Base-by-base conservation (phyloP, 495 filamentous ascomycete species). In the Staphylotrichum tortipilum region DNA sequence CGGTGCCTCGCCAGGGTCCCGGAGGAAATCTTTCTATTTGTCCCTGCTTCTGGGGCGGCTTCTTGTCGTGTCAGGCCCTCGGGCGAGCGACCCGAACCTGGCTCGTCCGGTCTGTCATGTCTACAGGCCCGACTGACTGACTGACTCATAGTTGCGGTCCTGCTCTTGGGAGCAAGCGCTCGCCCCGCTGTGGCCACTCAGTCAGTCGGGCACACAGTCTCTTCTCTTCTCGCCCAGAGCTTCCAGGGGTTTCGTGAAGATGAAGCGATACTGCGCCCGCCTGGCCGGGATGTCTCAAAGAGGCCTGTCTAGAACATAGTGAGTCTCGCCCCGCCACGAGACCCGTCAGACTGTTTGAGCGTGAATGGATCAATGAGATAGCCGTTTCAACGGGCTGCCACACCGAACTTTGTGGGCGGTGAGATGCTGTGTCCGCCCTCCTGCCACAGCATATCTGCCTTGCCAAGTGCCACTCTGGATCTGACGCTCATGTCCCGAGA, bases 31-130 rank as follows among this genome's bases (percentile, higher is more conserved):
- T 47, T 53, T 37, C 31, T 54, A 51, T 52, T 29, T 35, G 47
- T 42, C 48, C 36, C 29, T 42, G 22, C 38, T 55, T 57, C 45
- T 43, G 47, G 42, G 43, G 52, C 53, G 40, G 47, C 38, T 45
- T 23, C 46, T 51, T 8, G 22, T 41, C 41, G 35, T 53, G 44
- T 50, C 35, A 56, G 57, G 50, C 46, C 34, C 18, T 35, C 43
- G 47, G 44, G 31, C 47, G 41, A 54, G 36, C 38, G 14, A 19
- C 18, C 42, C 34, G 49, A 33, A 12, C 34, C 18, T 22, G 26
- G 17, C 49, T 30, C 39, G n/a, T 28, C 26, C 26, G 26, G 6
- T 47, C 44, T 12, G 30, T n/a, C n/a, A n/a, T n/a, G n/a, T 44
- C n/a, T 38, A 4, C 22, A 19, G 33, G 4, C n/a, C n/a, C n/a